These are phyloP conservation scores for Rhynchospora tenuis DNA, from an alignment of 176 grass and related monocot genomes.

Conservation along the genomic window DNA sequence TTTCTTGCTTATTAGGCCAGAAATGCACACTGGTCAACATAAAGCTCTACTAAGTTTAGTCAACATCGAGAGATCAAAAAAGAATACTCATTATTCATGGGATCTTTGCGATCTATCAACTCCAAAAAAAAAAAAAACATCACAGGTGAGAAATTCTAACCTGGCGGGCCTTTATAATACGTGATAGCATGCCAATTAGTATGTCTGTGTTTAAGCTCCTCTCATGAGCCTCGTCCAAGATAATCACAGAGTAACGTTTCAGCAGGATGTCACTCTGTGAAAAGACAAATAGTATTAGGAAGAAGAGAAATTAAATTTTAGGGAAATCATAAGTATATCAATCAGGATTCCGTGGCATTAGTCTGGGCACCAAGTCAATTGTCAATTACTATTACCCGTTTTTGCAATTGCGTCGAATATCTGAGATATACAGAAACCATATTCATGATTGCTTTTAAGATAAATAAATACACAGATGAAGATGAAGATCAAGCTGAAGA, in stretches of 20 bases:
- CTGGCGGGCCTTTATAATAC: constrained; percentile 82
- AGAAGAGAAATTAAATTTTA: constrained; percentile 18
- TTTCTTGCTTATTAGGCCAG: neutral
- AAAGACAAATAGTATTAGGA: constrained; percentile 19
- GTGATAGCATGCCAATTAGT: constrained; percentile 95
- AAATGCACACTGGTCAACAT: neutral
- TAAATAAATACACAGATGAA: neutral
- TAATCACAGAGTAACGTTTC: constrained; percentile 77
- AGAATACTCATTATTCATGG: neutral
- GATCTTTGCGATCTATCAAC: neutral
- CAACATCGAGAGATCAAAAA: neutral
- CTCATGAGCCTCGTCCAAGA: constrained; percentile 99
- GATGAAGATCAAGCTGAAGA: neutral
- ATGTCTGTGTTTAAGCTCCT: constrained; percentile 98
- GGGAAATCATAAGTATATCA: neutral
- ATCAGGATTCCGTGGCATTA: neutral
- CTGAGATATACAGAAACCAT: neutral
- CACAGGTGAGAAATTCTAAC: constrained; percentile 29
- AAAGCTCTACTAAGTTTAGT: neutral
- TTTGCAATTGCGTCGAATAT: neutral
- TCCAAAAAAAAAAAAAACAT: neutral
- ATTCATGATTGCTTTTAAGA: neutral
- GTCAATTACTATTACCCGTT: neutral
- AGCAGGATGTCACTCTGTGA: constrained; percentile 74
- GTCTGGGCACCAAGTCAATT: neutral